Evolutionary conservation across 495 filamentous ascomycete genomes (phyloP), one percentile per base, ranked within the genome.

Genomic region (Annulohypoxylon moriforme): DNA sequence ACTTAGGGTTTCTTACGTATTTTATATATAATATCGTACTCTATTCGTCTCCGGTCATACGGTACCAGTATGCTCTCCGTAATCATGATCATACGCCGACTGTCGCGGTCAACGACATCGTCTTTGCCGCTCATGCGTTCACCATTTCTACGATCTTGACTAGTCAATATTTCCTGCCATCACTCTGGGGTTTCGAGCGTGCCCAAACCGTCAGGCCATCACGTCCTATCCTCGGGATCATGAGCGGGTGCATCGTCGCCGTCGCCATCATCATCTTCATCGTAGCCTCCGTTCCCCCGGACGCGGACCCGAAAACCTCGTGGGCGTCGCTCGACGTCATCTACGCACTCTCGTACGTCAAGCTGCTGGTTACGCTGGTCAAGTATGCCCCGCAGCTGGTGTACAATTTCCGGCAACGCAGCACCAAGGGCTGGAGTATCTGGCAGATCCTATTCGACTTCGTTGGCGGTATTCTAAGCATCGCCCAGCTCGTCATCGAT

Each of bases 311-410:
- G 55, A 68, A 55, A 42, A 65, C 66, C 18, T 63, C 77, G 3
- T 85, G 84, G 82, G 78, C 82, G 16, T 85, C 81, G 83, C 78
- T 84, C 0, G 81, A 85, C 61, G 81, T 76, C 29, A 84, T 96
- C 46, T 98, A 98, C 80, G 84, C 88, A 13, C 80, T 96, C 22
- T 91, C 91, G 16, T 97, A 93, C 73, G 85, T 96, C 78, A 99
- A 99, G 79, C 83, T 99, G n/a, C 72, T 94, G 22, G 87, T 97
- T 47, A 97, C 93, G 0, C 75, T 97, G 4, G 84, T 97, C 72
- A 99, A 99, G 78, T 99, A 98, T 80, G 86, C 92, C 38, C 96
- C 96, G 11, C 96, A 99, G 81, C 90, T 90, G 10, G 84, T 88
- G 68, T 83, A 91, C 67, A 98, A 98, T 81, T 94, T 92, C 74